Conservation (phyloP, 805 yeast species). For the Clavispora asparagi region DNA sequence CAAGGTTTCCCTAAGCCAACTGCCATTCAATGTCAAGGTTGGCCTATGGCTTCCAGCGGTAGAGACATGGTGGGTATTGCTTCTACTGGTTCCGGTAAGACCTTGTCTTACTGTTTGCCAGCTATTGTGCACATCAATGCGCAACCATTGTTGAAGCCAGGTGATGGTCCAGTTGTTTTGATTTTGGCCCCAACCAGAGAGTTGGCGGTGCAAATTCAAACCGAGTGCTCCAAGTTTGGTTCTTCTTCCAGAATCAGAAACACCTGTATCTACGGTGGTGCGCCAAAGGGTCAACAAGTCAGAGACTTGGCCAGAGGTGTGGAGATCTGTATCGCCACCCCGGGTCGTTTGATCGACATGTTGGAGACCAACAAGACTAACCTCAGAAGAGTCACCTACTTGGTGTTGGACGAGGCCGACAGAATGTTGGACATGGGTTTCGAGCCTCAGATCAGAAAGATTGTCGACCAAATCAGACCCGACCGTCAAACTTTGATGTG, state of each 20-base stretch:
- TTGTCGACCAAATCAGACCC: slow-evolving; percentile 96
- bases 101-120: slow-evolving; percentile 94
- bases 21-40: slow-evolving; percentile 98
- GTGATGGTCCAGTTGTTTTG: slow-evolving; percentile 96
- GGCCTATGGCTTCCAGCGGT: slow-evolving; percentile 99
- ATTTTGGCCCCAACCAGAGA: slow-evolving; percentile 99
- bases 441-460: slow-evolving; percentile 98
- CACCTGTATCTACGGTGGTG: slow-evolving; percentile 99
- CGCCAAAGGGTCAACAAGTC: slow-evolving; percentile 95
- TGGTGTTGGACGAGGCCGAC: slow-evolving; percentile 98
- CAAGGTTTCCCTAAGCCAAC: slow-evolving; percentile 95
- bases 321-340: slow-evolving; percentile 96
- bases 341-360: slow-evolving; percentile 98
- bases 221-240: slow-evolving; percentile 94
- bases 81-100: slow-evolving; percentile 98
- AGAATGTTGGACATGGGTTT: slow-evolving; percentile 99
- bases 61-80: slow-evolving; percentile 99
- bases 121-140: slow-evolving; percentile 97
- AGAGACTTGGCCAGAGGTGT: slow-evolving; percentile 94
- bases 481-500: slow-evolving; percentile 99
- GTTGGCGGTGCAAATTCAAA: slow-evolving; percentile 95
- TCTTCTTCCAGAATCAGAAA: slow-evolving; percentile 87
- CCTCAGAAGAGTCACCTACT: slow-evolving; percentile 91
- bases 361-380: slow-evolving; percentile 92
- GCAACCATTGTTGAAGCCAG: slow-evolving; percentile 86